Base-by-base conservation (phyloP, 2,329 filamentous ascomycete genomes). In the Ophiostoma angusticollis region DNA sequence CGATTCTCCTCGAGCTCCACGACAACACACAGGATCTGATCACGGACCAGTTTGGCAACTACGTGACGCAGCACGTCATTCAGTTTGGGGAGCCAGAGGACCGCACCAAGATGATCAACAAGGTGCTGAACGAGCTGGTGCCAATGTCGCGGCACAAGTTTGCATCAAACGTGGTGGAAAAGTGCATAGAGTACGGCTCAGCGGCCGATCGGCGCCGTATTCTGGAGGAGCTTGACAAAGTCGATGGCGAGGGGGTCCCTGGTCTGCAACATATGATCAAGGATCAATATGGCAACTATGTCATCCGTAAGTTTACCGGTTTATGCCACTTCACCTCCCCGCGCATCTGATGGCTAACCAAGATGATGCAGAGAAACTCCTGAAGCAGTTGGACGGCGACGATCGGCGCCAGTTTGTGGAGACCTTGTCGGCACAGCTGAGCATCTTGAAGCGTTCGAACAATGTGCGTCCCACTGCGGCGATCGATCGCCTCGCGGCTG, bases 141-240 rank as follows among this genome's bases (percentile, higher is more conserved):
- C 62, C 64, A 1, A 78, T 85, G 50, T 94, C 86, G 19, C 94
- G 86, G 64, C 85, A 96, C 64, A 98, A 98, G 57, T 93, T 84
- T 53, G 89, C 91, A 1, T 95, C 87, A 53, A 96, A 98, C 51
- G 89, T 98, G 3, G 89, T 98, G 1, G 91, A 98, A 60, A 89
- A 85, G 59, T 93, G 86, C 54, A 80, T 96, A 44, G 67, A 80
- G 40, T 73, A 70, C 48, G 84, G 84, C 16, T 74, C 74, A 1
- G 63, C 72, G 16, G 66, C 78, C 36, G 81, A 93, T 54, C 77
- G 81, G 37, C 70, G 67, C 24, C 67, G 70, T 23, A 85, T 95
- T 42, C 72, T 83, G 38, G 63, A 65, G 35, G 67, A 73, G 42
- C 63, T 87, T 19, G 77, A 70, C 2, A 66, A 67, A 2, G 55